Percentiles rank a stretch among this genome's conserved stretches.
Conservation (phyloP, 1,139 yeast genomes). For the Meyerozyma sp. region DNA sequence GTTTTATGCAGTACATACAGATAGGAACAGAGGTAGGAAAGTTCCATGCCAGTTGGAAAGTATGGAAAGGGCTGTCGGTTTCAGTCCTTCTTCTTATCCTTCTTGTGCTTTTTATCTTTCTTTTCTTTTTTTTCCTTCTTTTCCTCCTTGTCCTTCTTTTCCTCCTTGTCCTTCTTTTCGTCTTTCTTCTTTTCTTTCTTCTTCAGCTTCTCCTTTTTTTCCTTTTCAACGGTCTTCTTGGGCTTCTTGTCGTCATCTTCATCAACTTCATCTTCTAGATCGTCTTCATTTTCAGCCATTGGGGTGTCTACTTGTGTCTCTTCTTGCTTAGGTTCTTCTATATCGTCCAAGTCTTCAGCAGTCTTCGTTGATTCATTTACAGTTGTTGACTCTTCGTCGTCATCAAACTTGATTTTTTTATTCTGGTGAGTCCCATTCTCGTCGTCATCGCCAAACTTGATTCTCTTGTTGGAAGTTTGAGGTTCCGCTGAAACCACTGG, state of each 20-base stretch:
- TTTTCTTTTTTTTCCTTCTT: slow-evolving; percentile 14
- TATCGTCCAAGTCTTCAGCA: background rate
- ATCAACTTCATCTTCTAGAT: slow-evolving; percentile 7
- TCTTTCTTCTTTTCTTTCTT: slow-evolving; percentile 10
- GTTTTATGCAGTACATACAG: background rate
- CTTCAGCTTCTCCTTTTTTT: slow-evolving; percentile 1
- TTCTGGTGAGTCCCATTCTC: slow-evolving; percentile 11
- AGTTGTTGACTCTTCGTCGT: slow-evolving; percentile 10
- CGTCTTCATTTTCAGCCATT: slow-evolving; percentile 3
- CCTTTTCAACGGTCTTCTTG: slow-evolving; percentile 2
- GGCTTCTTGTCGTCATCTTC: slow-evolving; percentile 5
- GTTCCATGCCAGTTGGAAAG: too few relatives aligned
- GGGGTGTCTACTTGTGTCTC: background rate
- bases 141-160: slow-evolving; percentile 13
- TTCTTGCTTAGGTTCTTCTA: background rate
- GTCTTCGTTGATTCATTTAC: background rate
- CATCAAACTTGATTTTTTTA: slow-evolving; percentile 26
- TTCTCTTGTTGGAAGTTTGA: slow-evolving; percentile 20
- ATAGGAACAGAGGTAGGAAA: background rate
- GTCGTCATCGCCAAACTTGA: slow-evolving; percentile 17
- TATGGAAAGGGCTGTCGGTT: too few relatives aligned
- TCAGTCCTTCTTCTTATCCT: slow-evolving; percentile 1
- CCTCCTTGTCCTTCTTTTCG: slow-evolving; percentile 31
- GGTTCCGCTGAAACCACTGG: slow-evolving; percentile 33
- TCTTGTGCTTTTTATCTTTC: slow-evolving; percentile 7